These are phyloP conservation scores for Aspergillus leporis DNA, from an alignment of 495 filamentous ascomycete genomes.

Conservation along the genomic window DNA sequence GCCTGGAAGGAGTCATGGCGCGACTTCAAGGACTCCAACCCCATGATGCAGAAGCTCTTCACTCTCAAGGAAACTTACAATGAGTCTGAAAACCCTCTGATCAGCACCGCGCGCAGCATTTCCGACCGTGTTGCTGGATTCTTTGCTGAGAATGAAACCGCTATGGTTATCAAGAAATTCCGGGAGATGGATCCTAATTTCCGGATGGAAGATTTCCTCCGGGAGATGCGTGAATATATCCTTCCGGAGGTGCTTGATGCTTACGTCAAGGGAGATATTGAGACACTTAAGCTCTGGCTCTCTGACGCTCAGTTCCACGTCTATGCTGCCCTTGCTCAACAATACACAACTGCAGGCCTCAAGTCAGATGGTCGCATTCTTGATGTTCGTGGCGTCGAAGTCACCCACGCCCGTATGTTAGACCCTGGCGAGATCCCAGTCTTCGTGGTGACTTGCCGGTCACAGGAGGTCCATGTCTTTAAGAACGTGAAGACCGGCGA, in stretches of 20 bases:
- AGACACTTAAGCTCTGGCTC: conserved; percentile 90
- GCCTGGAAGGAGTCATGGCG: conserved; percentile 96
- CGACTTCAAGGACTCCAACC: conserved; percentile 84
- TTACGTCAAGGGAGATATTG: conserved; percentile 93
- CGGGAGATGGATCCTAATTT: conserved; percentile 95
- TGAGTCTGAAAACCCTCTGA: conserved; percentile 94
- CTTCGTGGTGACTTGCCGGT: conserved; percentile 92
- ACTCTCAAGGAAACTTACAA: conserved; percentile 79
- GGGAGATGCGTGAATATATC: conserved; percentile 96
- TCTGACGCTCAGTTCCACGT: conserved; percentile 93
- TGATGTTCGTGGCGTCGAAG: conserved; percentile 91
- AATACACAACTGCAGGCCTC: conserved; percentile 89
- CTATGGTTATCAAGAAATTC: conserved; percentile 95
- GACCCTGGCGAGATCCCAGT: conserved; percentile 98
- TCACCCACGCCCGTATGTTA: conserved; percentile 82
- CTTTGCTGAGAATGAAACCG: conserved; percentile 98
- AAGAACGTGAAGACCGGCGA: conserved; percentile 83
- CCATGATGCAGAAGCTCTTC: conserved; percentile 86
- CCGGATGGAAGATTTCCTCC: conserved; percentile 89
- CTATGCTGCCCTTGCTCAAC: conserved; percentile 89
- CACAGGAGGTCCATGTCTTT: conserved; percentile 98
- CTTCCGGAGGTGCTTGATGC: conserved; percentile 96
- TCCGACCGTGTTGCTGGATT: conserved; percentile 91
- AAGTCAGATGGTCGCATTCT: conserved; percentile 93
- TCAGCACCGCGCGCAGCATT: conserved; percentile 89